These are phyloP conservation scores for Backusella westeae DNA, from an alignment of 192 early-diverging fungal genomes.

Conservation along the genomic window DNA sequence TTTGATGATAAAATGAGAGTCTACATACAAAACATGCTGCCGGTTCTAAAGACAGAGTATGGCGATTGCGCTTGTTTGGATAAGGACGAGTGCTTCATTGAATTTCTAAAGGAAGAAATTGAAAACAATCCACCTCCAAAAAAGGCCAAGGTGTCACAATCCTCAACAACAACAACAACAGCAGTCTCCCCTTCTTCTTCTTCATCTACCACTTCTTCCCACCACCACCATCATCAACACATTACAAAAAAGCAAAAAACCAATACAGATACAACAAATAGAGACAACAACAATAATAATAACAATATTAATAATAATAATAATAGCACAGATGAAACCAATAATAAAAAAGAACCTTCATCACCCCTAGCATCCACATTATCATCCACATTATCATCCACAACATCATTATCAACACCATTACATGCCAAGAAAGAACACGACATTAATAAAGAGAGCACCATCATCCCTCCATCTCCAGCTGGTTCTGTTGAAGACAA, in stretches of 20 bases:
- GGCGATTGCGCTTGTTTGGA: slow-evolving; percentile 50
- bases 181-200: background rate
- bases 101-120: slow-evolving; percentile 37
- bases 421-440: background rate
- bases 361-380: background rate
- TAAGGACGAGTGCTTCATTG: slow-evolving; percentile 41
- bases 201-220: background rate
- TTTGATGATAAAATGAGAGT: slow-evolving; percentile 20
- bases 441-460: background rate
- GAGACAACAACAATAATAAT: background rate
- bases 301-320: too few species aligned
- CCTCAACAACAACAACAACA: background rate
- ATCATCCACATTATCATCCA: background rate
- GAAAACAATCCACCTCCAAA: background rate
- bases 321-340: background rate
- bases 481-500: slow-evolving; percentile 6
- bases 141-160: background rate
- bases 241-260: background rate
- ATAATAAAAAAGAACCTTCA: background rate
- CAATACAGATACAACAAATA: background rate
- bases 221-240: background rate
- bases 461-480: background rate
- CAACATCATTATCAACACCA: background rate
- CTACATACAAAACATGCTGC: slow-evolving; percentile 31
- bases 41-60: slow-evolving; percentile 33